Evolutionary conservation across 2,329 filamentous ascomycete genomes (phyloP).

Genomic region (Xylaria sp.): DNA sequence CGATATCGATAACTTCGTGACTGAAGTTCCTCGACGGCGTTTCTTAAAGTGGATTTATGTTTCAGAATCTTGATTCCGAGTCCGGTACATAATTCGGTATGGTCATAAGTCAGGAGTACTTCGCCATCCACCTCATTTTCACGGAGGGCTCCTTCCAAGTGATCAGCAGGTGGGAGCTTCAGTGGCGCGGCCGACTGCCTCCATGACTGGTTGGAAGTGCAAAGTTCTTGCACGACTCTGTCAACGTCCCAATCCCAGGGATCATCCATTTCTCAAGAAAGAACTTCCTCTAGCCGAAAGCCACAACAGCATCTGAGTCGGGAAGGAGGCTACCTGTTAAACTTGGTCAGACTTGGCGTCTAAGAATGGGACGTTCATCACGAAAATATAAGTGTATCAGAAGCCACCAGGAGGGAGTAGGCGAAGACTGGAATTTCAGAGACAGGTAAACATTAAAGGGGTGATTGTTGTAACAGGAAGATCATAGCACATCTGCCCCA

Average conservation of each 20-base stretch:
- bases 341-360: conserved; percentile 7
- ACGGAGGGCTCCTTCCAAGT: conserved; percentile 65
- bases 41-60: conserved; percentile 66
- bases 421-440: not conserved
- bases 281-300: not conserved
- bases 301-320: conserved; percentile 20
- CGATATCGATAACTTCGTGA: conserved; percentile 61
- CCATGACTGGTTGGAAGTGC: conserved; percentile 63
- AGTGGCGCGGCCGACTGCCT: conserved; percentile 48
- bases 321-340: not conserved
- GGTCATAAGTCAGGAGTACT: conserved; percentile 67
- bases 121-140: conserved; percentile 74
- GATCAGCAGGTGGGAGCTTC: conserved; percentile 61
- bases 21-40: conserved; percentile 67
- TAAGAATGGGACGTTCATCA: not conserved
- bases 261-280: conserved; percentile 57
- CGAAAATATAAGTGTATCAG: not conserved
- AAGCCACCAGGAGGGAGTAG: not conserved
- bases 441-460: not conserved
- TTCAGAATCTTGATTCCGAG: conserved; percentile 67
- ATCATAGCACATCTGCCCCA: not conserved
- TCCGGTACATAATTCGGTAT: conserved; percentile 62
- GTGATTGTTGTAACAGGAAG: not conserved
- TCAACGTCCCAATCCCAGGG: conserved; percentile 80
- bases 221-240: conserved; percentile 73